A percentile compares a stretch with the other conserved stretches of the same genome.
Evolutionary conservation across 2,329 filamentous ascomycete species (phyloP).

Genomic region (Grosmannia clavigera): DNA sequence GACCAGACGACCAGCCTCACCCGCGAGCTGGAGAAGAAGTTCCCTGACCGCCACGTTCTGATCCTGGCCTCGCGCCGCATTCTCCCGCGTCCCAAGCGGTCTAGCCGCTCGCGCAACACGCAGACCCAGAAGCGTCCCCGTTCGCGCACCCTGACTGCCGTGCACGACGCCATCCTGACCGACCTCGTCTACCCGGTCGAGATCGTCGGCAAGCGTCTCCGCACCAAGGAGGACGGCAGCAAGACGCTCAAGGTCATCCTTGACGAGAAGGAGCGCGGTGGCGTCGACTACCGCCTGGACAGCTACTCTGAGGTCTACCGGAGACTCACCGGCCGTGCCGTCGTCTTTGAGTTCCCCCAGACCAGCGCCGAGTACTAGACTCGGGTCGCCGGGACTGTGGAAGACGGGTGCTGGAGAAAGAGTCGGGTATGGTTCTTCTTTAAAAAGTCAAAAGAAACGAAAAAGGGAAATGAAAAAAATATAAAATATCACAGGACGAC

Average conservation of each 20-base stretch:
- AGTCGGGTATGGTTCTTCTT: background rate
- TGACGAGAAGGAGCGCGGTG: constrained; percentile 99
- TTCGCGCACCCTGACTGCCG: constrained; percentile 92
- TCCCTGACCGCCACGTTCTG: constrained; percentile 99
- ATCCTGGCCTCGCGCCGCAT: constrained; percentile 99
- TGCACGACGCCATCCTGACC: constrained; percentile 95
- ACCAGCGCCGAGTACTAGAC: constrained; percentile 66
- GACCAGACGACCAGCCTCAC: constrained; percentile 57
- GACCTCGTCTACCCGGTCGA: constrained; percentile 99
- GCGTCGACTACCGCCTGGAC: constrained; percentile 98
- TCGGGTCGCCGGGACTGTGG: background rate
- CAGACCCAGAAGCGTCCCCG: constrained; percentile 98
- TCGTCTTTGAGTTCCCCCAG: constrained; percentile 98
- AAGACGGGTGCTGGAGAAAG: background rate
- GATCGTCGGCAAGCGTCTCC: constrained; percentile 98
- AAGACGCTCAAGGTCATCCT: constrained; percentile 98
- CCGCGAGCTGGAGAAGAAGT: constrained; percentile 99
- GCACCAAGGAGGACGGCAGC: constrained; percentile 97
- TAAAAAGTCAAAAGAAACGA: constrained; percentile 1
- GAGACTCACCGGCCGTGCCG: constrained; percentile 88
- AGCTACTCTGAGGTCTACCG: constrained; percentile 99
- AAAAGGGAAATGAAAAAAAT: constrained; percentile 4
- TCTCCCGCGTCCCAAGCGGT: constrained; percentile 95
- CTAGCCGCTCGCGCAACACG: constrained; percentile 87
- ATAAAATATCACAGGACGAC: constrained; percentile 5